Percentiles rank a stretch among this genome's conserved stretches.
phyloP scores from a whole-genome alignment of 768 basidiomycete genomes.

The Chalciporus chontae region DNA sequence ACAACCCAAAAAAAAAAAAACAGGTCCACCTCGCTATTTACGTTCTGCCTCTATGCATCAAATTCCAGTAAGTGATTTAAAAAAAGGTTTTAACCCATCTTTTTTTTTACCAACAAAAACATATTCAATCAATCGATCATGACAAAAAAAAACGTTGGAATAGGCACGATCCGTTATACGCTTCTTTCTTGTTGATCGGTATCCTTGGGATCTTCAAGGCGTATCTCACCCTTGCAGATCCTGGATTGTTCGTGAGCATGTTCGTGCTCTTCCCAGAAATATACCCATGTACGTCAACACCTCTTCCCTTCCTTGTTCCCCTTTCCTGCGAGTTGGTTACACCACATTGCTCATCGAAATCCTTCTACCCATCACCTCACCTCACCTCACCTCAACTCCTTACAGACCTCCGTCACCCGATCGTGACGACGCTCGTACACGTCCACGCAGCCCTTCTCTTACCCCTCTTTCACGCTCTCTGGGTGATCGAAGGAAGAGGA shows the following conservation, averaged over 20 bases:
- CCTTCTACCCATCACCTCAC: neutral
- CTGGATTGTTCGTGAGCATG: slow-evolving; percentile 81
- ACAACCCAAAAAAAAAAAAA: too few relatives aligned
- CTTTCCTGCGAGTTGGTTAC: too few relatives aligned
- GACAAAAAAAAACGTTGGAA: too few relatives aligned
- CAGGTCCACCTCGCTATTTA: slow-evolving; percentile 84
- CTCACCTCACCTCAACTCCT: too few relatives aligned
- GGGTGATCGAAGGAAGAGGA: slow-evolving; percentile 88
- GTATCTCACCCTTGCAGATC: slow-evolving; percentile 88
- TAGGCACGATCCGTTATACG: slow-evolving; percentile 85
- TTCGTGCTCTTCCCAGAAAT: slow-evolving; percentile 80
- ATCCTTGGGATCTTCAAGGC: slow-evolving; percentile 84
- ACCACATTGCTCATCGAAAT: too few relatives aligned
- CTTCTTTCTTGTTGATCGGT: slow-evolving; percentile 70
- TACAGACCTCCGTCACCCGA: slow-evolving; percentile 78
- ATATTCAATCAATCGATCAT: too few relatives aligned
- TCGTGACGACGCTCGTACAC: slow-evolving; percentile 79
- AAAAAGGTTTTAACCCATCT: neutral
- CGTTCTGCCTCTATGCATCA: slow-evolving; percentile 78
- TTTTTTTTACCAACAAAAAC: too few relatives aligned
- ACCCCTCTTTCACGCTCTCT: slow-evolving; percentile 88
- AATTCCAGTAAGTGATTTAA: slow-evolving; percentile 79
- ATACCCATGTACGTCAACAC: slow-evolving; percentile 77
- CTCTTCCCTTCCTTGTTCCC: too few relatives aligned
- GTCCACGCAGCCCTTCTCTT: slow-evolving; percentile 81